phyloP scores from a whole-genome alignment of 371 early-diverging fungal genomes.

The Syncephalis plumigaleata region DNA sequence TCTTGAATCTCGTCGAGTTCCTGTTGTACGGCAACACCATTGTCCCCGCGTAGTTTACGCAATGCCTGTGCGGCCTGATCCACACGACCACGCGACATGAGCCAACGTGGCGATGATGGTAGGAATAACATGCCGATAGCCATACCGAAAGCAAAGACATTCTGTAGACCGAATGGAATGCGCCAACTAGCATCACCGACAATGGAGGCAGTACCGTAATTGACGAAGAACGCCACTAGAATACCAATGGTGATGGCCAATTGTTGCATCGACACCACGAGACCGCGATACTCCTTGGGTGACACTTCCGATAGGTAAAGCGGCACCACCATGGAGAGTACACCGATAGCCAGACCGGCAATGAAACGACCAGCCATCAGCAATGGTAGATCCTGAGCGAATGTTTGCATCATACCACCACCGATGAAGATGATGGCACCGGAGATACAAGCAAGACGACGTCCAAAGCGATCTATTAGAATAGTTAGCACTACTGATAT shows the following conservation, averaged over 20 bases:
- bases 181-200: slow-evolving; percentile 44
- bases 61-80: slow-evolving; percentile 46
- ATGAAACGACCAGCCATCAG: slow-evolving; percentile 5
- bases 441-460: slow-evolving; percentile 4
- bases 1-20: slow-evolving; percentile 59
- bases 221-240: slow-evolving; percentile 52
- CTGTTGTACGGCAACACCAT: slow-evolving; percentile 24
- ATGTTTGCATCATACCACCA: slow-evolving; percentile 6
- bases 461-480: slow-evolving; percentile 2
- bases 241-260: slow-evolving; percentile 63
- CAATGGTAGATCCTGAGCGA: neutral
- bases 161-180: slow-evolving; percentile 58
- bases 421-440: slow-evolving; percentile 6
- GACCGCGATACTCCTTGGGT: slow-evolving; percentile 68
- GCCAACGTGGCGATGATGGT: slow-evolving; percentile 88
- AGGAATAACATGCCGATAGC: slow-evolving; percentile 46
- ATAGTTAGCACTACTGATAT: neutral
- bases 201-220: slow-evolving; percentile 36
- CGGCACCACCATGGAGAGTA: slow-evolving; percentile 2
- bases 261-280: slow-evolving; percentile 75
- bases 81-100: slow-evolving; percentile 27
- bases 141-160: slow-evolving; percentile 51
- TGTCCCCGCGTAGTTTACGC: slow-evolving; percentile 26
- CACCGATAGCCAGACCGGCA: slow-evolving; percentile 4
- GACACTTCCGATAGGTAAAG: slow-evolving; percentile 79